Conservation (phyloP, 2,329 filamentous ascomycete species). For the Talaromyces piceae region DNA sequence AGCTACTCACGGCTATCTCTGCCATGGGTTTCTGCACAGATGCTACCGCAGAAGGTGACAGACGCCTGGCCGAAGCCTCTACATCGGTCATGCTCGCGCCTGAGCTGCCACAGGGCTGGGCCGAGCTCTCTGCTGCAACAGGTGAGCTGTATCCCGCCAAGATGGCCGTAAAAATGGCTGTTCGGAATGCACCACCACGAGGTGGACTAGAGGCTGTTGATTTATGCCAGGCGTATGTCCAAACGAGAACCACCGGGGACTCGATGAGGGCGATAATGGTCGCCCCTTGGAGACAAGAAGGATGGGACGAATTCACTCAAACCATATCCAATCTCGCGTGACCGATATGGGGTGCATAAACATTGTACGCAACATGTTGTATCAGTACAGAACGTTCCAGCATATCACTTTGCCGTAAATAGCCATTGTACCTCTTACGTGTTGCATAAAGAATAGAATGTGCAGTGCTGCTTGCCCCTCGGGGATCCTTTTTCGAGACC, state of each 20-base stretch:
- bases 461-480: slow-evolving; percentile 5
- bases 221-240: slow-evolving; percentile 65
- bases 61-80: slow-evolving; percentile 58
- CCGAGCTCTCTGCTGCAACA: slow-evolving; percentile 45
- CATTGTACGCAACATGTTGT: neutral
- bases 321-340: slow-evolving; percentile 20
- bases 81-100: slow-evolving; percentile 76
- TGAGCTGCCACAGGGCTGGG: slow-evolving; percentile 72
- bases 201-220: slow-evolving; percentile 62
- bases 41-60: slow-evolving; percentile 39
- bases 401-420: neutral
- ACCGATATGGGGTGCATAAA: slow-evolving; percentile 2
- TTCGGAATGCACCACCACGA: slow-evolving; percentile 63
- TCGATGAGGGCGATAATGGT: slow-evolving; percentile 70
- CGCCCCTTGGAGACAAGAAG: slow-evolving; percentile 66
- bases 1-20: slow-evolving; percentile 68
- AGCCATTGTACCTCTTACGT: neutral
- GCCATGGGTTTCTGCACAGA: slow-evolving; percentile 45
- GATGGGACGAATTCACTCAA: slow-evolving; percentile 50
- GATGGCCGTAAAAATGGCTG: slow-evolving; percentile 75
- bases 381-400: no score
- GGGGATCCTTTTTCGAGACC: slow-evolving; percentile 27
- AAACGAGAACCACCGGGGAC: slow-evolving; percentile 63
- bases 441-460: neutral
- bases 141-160: slow-evolving; percentile 53